Evolutionary conservation across 768 basidiomycete species (phyloP), one percentile per base, ranked within the genome.

Genomic region (Myochromella boudieri): DNA sequence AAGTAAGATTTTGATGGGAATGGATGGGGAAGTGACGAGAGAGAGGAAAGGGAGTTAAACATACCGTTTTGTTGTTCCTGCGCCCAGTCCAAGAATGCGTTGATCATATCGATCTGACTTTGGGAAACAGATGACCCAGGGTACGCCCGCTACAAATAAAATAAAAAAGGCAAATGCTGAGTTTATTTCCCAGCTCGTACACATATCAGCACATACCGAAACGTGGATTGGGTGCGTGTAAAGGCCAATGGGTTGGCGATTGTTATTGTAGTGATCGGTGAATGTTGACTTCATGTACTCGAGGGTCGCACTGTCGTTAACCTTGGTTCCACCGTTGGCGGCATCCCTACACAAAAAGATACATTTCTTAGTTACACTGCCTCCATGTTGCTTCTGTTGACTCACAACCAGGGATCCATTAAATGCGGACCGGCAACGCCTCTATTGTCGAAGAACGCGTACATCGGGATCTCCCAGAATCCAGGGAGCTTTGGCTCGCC

Each of bases 401-500:
- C 81, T 71, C 47, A 84, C 79, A 90, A 69, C 85, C 86, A 90
- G 37, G 87, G 87, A 58, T 91, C 89, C 88, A 90, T 90, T 54
- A 90, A 68, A 68, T 90, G 87, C 12, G 71, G 64, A 0, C 85
- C 85, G 6, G 52, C 65, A 7, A 63, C 68, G 4, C 84, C 84
- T 9, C 67, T 62, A 8, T 75, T 48, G 60, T 87, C 87, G 52
- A 90, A 89, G 63, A 81, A 77, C 0, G 82, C 82, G 61, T 88
- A 88, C 87, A 91, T 89, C 1, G 89, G 89, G 43, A 89, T 74
- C 65, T 91, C 87, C 89, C 89, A 91, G 58, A 91, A 76, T 4
- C 89, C 88, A 17, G 86, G 84, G 2, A 90, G 67, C 52, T 78
- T 76, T 5, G 85, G 84, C 65, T 84, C 61, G 34, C 89, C 88